These are phyloP conservation scores for Cryptococcus sp. DNA, from an alignment of 1,284 basidiomycete species.

Conservation along the genomic window DNA sequence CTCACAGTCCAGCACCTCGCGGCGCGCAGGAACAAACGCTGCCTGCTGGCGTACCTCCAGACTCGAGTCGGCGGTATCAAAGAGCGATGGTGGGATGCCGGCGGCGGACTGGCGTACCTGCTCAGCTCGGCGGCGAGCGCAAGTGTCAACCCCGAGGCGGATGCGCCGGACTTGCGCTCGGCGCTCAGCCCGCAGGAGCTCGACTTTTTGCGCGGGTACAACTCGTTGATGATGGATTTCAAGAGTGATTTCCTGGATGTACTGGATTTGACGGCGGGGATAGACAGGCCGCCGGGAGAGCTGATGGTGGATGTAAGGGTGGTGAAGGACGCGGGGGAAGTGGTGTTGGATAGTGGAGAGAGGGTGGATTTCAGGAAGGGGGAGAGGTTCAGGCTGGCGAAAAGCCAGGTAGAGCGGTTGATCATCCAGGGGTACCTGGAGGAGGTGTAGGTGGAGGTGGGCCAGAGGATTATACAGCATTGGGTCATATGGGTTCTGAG, in stretches of 20 bases:
- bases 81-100: constrained; percentile 84
- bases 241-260: constrained; percentile 81
- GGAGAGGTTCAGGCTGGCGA: constrained; percentile 77
- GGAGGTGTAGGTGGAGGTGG: constrained; percentile 45
- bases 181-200: constrained; percentile 85
- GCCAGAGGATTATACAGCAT: background rate
- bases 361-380: constrained; percentile 83
- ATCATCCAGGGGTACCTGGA: constrained; percentile 89
- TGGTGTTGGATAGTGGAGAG: constrained; percentile 77
- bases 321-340: constrained; percentile 76
- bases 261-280: constrained; percentile 75
- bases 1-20: constrained; percentile 83
- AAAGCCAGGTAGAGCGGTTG: constrained; percentile 84
- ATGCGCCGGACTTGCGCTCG: constrained; percentile 61
- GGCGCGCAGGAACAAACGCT: constrained; percentile 86
- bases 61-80: constrained; percentile 77
- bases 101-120: constrained; percentile 85
- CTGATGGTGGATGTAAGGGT: constrained; percentile 51
- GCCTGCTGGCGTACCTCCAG: constrained; percentile 84
- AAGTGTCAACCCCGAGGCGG: constrained; percentile 17
- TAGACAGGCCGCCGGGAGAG: constrained; percentile 60
- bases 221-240: constrained; percentile 74
- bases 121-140: constrained; percentile 53
- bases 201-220: constrained; percentile 82
- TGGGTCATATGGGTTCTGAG: background rate